These are phyloP conservation scores for Vaccinium myrtillus DNA, from an alignment of 148 eudicot genomes.

Conservation along the genomic window DNA sequence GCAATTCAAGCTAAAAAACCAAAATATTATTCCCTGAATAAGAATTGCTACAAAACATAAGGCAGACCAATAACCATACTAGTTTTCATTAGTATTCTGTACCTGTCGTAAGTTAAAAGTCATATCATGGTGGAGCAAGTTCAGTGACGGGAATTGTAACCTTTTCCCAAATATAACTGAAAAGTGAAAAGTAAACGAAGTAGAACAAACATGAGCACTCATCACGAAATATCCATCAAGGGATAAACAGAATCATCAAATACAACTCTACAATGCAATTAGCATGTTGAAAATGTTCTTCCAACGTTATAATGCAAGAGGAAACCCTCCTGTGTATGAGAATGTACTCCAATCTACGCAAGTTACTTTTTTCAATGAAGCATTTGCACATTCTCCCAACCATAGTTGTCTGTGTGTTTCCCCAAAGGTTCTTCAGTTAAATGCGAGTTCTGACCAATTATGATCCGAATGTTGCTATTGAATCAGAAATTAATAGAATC, in stretches of 20 bases:
- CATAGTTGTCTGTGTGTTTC: not conserved
- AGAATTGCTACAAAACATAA: not conserved
- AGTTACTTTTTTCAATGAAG: constrained; percentile 9
- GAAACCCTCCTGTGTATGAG: not conserved
- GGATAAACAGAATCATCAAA: not conserved
- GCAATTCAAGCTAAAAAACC: not conserved
- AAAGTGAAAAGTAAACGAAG: not conserved
- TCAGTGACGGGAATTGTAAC: not conserved
- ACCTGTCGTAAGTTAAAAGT: not conserved
- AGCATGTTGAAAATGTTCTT: constrained; percentile 2
- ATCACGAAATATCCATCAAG: not conserved
- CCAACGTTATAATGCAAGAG: not conserved
- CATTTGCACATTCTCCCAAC: not conserved
- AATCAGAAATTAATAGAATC: too few relatives aligned
- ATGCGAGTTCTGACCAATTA: too few relatives aligned
- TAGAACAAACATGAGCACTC: not conserved
- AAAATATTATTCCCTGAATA: not conserved
- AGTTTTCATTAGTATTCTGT: not conserved
- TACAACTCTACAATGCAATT: not conserved
- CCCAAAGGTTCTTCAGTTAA: too few relatives aligned
- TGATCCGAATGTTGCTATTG: too few relatives aligned
- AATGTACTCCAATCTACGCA: not conserved
- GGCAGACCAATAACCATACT: not conserved
- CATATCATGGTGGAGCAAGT: not conserved
- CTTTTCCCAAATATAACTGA: too few relatives aligned